Evolutionary conservation across 352 stramenopile genomes (phyloP), one percentile per base, ranked within the genome.

Genomic region (Phytophthora niederhauseri): DNA sequence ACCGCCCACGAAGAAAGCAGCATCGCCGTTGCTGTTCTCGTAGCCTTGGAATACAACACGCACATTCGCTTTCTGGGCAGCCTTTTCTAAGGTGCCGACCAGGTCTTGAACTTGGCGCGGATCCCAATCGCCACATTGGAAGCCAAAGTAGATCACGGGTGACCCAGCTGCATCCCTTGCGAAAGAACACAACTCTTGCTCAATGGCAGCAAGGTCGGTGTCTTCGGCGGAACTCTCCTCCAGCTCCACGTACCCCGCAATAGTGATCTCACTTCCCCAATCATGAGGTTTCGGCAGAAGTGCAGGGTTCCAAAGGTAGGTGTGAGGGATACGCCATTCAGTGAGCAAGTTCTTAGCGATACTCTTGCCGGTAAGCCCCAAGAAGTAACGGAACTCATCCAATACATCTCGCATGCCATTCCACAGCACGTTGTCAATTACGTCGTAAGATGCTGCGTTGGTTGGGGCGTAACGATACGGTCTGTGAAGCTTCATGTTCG

Each of bases 301-400:
- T 19, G 69, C 63, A 6, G 66, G 30, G 55, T 87, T 91, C 87
- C 87, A 95, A 24, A 93, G 51, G 46, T 90, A 93, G n/a, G 84
- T 89, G 67, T 93, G 82, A 30, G 87, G 85, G 28, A 86, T 83
- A 12, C 63, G 73, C 76, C 75, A 95, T 36, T 82, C 74, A 19
- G 58, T 51, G 11, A 86, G 69, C 38, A 84, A 41, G 49, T 87
- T 85, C 11, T 66, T 69, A 4, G 66, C 28, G 12, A 72, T 57
- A 24, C 73, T 81, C 19, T 76, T 80, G 15, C 80, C 75, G 9
- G 73, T 78, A 4, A 93, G 75, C 0, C 84, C 79, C 0, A 95
- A 57, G 14, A 71, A 80, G 38, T 75, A 64, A 2, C 87, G 84
- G 54, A 93, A 93, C 1, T 79, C 70, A 46, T 93, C 78, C 2